Percentiles rank a stretch among this genome's conserved stretches.
These are phyloP conservation scores for Glycine latifolia DNA, from an alignment of 306 rosid genomes.

Conservation along the genomic window DNA sequence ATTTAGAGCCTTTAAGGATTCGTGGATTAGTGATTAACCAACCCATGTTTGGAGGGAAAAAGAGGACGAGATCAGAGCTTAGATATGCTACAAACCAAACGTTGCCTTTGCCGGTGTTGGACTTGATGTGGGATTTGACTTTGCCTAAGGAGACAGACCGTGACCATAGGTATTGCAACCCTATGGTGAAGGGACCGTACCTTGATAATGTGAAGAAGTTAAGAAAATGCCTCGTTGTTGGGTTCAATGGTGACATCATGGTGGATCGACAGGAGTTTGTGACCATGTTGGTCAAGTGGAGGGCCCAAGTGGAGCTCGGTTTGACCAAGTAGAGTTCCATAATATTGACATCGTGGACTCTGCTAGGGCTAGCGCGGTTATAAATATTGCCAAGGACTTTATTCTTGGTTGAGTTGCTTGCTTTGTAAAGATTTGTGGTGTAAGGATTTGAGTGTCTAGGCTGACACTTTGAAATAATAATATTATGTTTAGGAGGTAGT, in stretches of 20 bases:
- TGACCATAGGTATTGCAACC: slow-evolving; percentile 77
- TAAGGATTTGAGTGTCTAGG: too few relatives aligned
- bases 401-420: slow-evolving; percentile 31
- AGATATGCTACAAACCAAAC: slow-evolving; percentile 59
- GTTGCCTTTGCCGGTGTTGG: slow-evolving; percentile 69
- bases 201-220: slow-evolving; percentile 41
- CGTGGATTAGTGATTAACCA: slow-evolving; percentile 72
- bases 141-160: slow-evolving; percentile 59
- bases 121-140: slow-evolving; percentile 66
- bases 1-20: slow-evolving; percentile 58
- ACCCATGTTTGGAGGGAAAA: slow-evolving; percentile 72
- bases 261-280: slow-evolving; percentile 66
- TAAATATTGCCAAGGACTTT: slow-evolving; percentile 61
- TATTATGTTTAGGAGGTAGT: too few relatives aligned
- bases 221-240: slow-evolving; percentile 61
- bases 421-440: not conserved
- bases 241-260: slow-evolving; percentile 71
- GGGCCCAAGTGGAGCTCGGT: slow-evolving; percentile 66
- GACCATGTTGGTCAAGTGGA: slow-evolving; percentile 61
- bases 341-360: slow-evolving; percentile 65
- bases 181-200: slow-evolving; percentile 60
- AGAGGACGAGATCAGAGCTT: slow-evolving; percentile 65
- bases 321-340: slow-evolving; percentile 72
- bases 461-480: too few relatives aligned
- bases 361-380: slow-evolving; percentile 45